Conservation (phyloP, 2,329 filamentous ascomycete species). For the Cercospora zeina region DNA sequence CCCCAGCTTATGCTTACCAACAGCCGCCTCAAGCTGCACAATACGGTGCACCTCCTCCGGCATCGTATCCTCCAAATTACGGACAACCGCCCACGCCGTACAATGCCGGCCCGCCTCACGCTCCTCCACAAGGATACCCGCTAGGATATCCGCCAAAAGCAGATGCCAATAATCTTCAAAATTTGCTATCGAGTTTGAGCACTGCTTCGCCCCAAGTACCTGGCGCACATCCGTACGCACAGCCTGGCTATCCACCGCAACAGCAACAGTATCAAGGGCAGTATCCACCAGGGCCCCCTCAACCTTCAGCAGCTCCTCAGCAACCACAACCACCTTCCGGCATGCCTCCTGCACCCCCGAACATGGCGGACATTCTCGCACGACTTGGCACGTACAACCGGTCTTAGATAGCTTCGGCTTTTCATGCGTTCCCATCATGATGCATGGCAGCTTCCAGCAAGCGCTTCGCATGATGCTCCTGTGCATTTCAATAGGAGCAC, state of each 20-base stretch:
- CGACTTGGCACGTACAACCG: slow-evolving; percentile 57
- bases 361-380: slow-evolving; percentile 73
- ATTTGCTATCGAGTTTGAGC: slow-evolving; percentile 62
- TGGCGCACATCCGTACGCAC: slow-evolving; percentile 20
- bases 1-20: slow-evolving; percentile 35
- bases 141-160: slow-evolving; percentile 55
- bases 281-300: slow-evolving; percentile 34
- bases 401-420: not conserved
- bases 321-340: slow-evolving; percentile 42
- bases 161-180: slow-evolving; percentile 70
- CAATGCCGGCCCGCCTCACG: slow-evolving; percentile 35
- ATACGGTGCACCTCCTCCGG: slow-evolving; percentile 24
- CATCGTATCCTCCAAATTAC: slow-evolving; percentile 24
- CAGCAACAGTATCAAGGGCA: slow-evolving; percentile 23
- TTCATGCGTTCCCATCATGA: not conserved
- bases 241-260: slow-evolving; percentile 25
- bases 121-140: slow-evolving; percentile 40
- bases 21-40: slow-evolving; percentile 41
- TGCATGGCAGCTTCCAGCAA: not conserved
- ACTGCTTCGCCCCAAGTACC: slow-evolving; percentile 36
- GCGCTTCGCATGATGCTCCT: not conserved
- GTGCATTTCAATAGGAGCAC: not conserved
- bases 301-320: slow-evolving; percentile 8
- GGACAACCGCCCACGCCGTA: slow-evolving; percentile 37
- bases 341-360: slow-evolving; percentile 57